Base-by-base conservation (phyloP, 768 basidiomycete species). In the Sarcodon aspratus region DNA sequence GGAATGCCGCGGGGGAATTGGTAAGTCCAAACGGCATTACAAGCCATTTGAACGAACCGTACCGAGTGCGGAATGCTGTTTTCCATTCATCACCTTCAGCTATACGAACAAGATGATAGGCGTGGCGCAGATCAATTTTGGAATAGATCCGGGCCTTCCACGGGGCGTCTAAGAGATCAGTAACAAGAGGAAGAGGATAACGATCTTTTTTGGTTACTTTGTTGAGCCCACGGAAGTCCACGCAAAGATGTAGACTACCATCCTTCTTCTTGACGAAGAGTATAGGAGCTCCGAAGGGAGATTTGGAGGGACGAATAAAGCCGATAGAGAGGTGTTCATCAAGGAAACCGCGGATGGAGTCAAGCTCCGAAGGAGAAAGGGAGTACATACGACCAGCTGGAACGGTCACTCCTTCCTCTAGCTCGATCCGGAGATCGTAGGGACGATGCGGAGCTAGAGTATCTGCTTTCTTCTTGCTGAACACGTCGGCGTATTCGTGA, bases 91-190 rank as follows among this genome's bases (percentile, higher is more conserved):
- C 57, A 0, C 66, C 65, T 9, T 58, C 53, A n/a, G 52, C 49
- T 18, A 72, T 66, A 2, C 67, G 55, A 15, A 75, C 54, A 11
- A 69, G 67, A 53, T 74, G 67, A 52, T 64, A 75, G 0, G 65
- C 69, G 40, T 61, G 59, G 6, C 59, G 51, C 5, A 75, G 59
- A 53, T 76, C 70, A 9, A 75, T 48, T 37, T 65, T 65, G 1
- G 64, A 61, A 52, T 66, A 72, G 32, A 59, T 45, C 8, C 50
- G 51, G 0, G 62, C 56, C 4, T 50, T 50, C 12, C 52, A 53
- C 1, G 66, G 53, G 0, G 36, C 36, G 43, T 67, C 57, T 11
- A 67, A 55, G 1, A 67, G 55, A 33, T 69, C 62, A 15, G 47
- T 15, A 36, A 69, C 52, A 6, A 66, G 58, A 0, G 65, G 66